Evolutionary conservation across 257 asterid genomes (phyloP), one percentile per base, ranked within the genome.

Genomic region (Solanum sejunctum): DNA sequence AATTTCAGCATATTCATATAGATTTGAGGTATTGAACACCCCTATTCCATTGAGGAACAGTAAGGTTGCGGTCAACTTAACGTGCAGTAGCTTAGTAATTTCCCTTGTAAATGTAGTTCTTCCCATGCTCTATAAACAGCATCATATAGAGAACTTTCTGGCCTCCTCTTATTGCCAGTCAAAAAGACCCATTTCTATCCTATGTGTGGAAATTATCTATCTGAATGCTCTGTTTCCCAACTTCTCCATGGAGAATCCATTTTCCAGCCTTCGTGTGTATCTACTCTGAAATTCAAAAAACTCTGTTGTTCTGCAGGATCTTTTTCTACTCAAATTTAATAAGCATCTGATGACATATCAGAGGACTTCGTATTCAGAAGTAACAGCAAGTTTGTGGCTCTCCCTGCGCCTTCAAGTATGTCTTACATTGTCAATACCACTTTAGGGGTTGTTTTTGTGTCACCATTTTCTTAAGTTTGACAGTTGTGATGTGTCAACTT

Each of bases 341-440:
- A 92, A 93, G 88, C 94, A 91, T 51, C 82, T 95, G 47, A 89
- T 82, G 45, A 86, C 91, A 80, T 96, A 96, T 89, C 99, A 95
- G 89, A 92, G 90, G 82, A 95, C 98, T 84, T 95, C 98, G 67
- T 95, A 91, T 90, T 93, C 99, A 86, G 99, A 96, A 90, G 89
- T 91, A 87, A 86, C 91, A 67, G 99, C 99, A 57, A 94, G 99
- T 87, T 89, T 94, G 81, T 96, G 99, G 99, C 99, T 96, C 83
- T 96, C 99, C 80, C 93, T 94, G 88, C 99, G 98, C 79, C 98
- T 96, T 93, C 98, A 96, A 97, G 99, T 94, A 88, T 51, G 47
- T 78, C 70, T 10, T 51, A 28, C 26, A 10, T 28, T 57, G 13
- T 75, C 81, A 75, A 12, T 2, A 23, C 0, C 60, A 9, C 61